Conservation (phyloP, 345 rosid genomes). For the Sapria himalayana region DNA sequence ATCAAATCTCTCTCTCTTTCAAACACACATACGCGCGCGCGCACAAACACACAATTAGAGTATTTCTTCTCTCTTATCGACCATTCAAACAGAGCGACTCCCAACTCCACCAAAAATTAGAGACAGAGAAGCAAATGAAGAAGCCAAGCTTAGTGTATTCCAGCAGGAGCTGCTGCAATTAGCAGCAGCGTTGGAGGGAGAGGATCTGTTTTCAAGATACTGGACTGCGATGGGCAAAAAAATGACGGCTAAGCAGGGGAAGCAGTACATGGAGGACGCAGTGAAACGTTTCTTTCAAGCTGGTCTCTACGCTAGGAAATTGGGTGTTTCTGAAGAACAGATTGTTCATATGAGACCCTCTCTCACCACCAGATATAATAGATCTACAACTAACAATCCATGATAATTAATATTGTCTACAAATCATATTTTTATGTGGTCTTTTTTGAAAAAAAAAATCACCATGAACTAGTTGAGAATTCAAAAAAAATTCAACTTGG, state of each 20-base stretch:
- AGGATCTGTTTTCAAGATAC: conserved; percentile 27
- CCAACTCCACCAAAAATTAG: conserved; percentile 47
- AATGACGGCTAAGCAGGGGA: conserved; percentile 67
- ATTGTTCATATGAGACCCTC: conserved; percentile 72
- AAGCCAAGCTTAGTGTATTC: conserved; percentile 48
- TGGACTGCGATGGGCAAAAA: conserved; percentile 26
- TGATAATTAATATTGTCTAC: neutral
- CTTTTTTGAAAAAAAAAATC: too few relatives aligned
- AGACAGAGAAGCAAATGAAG: conserved; percentile 36
- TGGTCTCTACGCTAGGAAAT: conserved; percentile 31
- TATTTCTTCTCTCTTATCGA: neutral
- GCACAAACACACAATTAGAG: too few relatives aligned
- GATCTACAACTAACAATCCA: conserved; percentile 12
- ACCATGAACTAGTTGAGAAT: too few relatives aligned
- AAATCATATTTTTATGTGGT: too few relatives aligned
- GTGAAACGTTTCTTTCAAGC: conserved; percentile 52
- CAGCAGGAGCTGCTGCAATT: conserved; percentile 65
- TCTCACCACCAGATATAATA: conserved; percentile 39
- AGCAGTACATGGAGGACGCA: conserved; percentile 67
- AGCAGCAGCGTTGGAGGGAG: conserved; percentile 65
- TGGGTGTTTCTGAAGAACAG: conserved; percentile 66
- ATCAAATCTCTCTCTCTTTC: neutral
- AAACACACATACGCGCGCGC: neutral
- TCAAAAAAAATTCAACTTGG: too few relatives aligned
- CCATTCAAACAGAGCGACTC: conserved; percentile 17